Percentiles rank a stretch among this genome's conserved stretches.
Conservation (phyloP, 768 basidiomycete genomes). For the Boletellus sp. region DNA sequence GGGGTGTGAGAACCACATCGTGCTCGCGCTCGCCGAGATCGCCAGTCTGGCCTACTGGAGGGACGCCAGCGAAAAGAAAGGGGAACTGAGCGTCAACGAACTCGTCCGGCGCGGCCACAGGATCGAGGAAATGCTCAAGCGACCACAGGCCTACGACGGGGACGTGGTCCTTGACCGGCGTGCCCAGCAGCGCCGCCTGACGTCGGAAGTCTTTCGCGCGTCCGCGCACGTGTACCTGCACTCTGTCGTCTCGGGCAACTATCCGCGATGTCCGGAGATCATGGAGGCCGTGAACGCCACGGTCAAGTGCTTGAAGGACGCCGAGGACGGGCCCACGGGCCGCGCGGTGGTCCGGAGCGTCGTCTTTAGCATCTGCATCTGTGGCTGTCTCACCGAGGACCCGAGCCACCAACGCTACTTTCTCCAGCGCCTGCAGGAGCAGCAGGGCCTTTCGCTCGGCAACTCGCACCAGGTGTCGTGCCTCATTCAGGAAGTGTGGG, state of each 20-base stretch:
- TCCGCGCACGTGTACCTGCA: slow-evolving; percentile 73
- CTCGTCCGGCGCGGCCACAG: slow-evolving; percentile 51
- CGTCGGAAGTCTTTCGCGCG: slow-evolving; percentile 66
- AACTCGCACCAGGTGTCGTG: slow-evolving; percentile 55
- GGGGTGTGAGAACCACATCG: slow-evolving; percentile 79
- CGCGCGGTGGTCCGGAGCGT: slow-evolving; percentile 69
- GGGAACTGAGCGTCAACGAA: slow-evolving; percentile 54
- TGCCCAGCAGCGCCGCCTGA: slow-evolving; percentile 39
- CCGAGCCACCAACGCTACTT: slow-evolving; percentile 41
- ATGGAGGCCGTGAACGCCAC: slow-evolving; percentile 49
- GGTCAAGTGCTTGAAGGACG: slow-evolving; percentile 42
- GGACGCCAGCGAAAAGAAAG: slow-evolving; percentile 33
- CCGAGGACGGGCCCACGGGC: slow-evolving; percentile 36
- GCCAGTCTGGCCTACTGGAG: slow-evolving; percentile 69
- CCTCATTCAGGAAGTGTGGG: slow-evolving; percentile 62
- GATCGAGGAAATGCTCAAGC: slow-evolving; percentile 43
- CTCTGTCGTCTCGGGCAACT: slow-evolving; percentile 71
- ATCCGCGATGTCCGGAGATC: slow-evolving; percentile 64
- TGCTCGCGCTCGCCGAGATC: slow-evolving; percentile 77
- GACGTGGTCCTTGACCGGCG: slow-evolving; percentile 5
- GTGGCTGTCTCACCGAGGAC: slow-evolving; percentile 64
- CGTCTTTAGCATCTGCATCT: slow-evolving; percentile 73
- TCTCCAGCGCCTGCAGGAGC: slow-evolving; percentile 43
- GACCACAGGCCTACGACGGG: background rate
- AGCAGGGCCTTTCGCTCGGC: slow-evolving; percentile 54